phyloP scores from a whole-genome alignment of 1,139 yeast species.

The Lodderomyces margitis region DNA sequence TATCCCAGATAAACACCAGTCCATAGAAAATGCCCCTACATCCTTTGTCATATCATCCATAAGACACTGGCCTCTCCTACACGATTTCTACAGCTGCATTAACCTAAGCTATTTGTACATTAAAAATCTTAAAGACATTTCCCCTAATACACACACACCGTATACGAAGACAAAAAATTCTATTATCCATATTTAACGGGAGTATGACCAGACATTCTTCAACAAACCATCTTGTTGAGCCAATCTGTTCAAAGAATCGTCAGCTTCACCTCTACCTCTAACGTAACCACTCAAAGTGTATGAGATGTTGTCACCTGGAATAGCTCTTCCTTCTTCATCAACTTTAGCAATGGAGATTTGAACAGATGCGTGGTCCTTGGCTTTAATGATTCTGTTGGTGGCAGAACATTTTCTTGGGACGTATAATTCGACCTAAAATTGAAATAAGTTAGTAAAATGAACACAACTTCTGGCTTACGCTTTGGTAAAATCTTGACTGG shows the following conservation, averaged over 20 bases:
- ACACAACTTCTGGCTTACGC: too few relatives aligned
- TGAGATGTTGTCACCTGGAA: conserved; percentile 88
- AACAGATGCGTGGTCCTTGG: conserved; percentile 99
- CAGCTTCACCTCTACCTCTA: conserved; percentile 81
- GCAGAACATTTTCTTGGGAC: conserved; percentile 99
- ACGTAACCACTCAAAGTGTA: conserved; percentile 97
- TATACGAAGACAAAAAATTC: not conserved
- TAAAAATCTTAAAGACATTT: not conserved
- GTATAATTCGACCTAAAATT: conserved; percentile 91
- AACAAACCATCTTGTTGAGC: conserved; percentile 98
- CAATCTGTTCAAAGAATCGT: conserved; percentile 98
- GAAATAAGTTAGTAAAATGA: conserved; percentile 27
- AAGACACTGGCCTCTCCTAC: not conserved
- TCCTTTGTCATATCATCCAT: too few relatives aligned
- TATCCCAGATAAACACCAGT: too few relatives aligned
- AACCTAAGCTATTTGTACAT: conserved; percentile 5
- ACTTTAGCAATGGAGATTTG: conserved; percentile 61
- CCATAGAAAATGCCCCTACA: too few relatives aligned
- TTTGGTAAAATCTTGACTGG: too few relatives aligned
- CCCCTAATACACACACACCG: not conserved
- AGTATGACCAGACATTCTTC: conserved; percentile 98
- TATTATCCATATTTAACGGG: conserved; percentile 72
- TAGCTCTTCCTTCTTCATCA: conserved; percentile 94
- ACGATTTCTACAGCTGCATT: not conserved
- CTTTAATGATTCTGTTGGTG: conserved; percentile 99